Evolutionary conservation across 2,329 filamentous ascomycete genomes (phyloP).

Genomic region (Coniella vitis): DNA sequence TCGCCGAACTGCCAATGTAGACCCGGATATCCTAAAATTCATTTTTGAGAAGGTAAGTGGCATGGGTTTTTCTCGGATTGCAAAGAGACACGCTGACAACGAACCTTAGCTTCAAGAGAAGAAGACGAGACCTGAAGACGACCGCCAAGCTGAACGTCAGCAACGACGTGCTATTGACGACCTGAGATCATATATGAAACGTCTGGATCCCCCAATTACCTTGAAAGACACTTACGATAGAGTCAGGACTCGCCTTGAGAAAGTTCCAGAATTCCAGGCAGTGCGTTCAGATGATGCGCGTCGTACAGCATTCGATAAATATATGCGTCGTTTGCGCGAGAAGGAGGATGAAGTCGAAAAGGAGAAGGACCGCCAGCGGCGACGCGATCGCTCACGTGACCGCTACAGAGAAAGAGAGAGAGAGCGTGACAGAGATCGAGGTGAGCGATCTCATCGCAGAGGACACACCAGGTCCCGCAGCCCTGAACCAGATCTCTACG

Average conservation of each 20-base stretch:
- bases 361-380: slow-evolving; percentile 47
- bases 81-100: slow-evolving; percentile 19
- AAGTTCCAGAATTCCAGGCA: slow-evolving; percentile 76
- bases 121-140: slow-evolving; percentile 71
- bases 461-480: slow-evolving; percentile 61
- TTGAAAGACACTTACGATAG: slow-evolving; percentile 81
- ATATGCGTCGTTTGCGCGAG: slow-evolving; percentile 82
- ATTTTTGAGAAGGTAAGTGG: slow-evolving; percentile 71
- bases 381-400: slow-evolving; percentile 37
- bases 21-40: slow-evolving; percentile 68
- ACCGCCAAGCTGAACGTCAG: slow-evolving; percentile 76
- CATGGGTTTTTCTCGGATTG: background rate
- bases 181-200: slow-evolving; percentile 80
- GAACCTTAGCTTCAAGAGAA: slow-evolving; percentile 68
- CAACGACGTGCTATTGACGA: slow-evolving; percentile 80
- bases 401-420: slow-evolving; percentile 48
- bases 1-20: slow-evolving; percentile 80
- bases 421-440: slow-evolving; percentile 35
- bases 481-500: slow-evolving; percentile 90
- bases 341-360: slow-evolving; percentile 78
- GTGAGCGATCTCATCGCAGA: slow-evolving; percentile 58
- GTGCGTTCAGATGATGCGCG: slow-evolving; percentile 78
- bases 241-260: slow-evolving; percentile 71
- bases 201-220: slow-evolving; percentile 75
- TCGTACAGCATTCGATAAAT: slow-evolving; percentile 81